Evolutionary conservation across 345 rosid species (phyloP), one percentile per base, ranked within the genome.

Genomic region (Toxicodendron radicans): DNA sequence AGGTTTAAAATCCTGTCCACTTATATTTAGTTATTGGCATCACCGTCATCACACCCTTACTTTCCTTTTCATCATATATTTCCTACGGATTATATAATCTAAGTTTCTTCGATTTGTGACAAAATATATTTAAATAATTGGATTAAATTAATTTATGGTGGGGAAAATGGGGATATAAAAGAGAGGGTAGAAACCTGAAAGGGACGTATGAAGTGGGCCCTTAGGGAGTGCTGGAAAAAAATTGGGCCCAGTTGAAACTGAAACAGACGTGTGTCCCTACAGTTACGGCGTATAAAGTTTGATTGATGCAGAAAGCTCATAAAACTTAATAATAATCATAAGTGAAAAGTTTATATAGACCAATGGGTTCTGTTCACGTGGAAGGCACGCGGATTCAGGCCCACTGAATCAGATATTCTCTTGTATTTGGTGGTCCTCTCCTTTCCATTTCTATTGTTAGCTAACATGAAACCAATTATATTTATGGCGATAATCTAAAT

Each of bases 341-440:
- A 35, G 38, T 35, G 38, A 23, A 14, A 46, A n/a, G n/a, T n/a
- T n/a, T n/a, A n/a, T n/a, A n/a, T n/a, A n/a, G n/a, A n/a, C 64
- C 27, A 2, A 17, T 17, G 66, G 81, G 38, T 10, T 73, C 56
- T 17, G 32, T 4, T 75, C 79, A 80, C 71, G 75, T 73, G 84
- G 43, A 58, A 32, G 21, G 76, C 70, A 58, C 45, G 68, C 6
- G 16, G 53, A 10, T 1, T 20, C 16, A n/a, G 58, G 68, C 46
- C 73, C 62, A 58, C 64, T 7, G 57, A 66, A 58, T 54, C 66
- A 20, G 82, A 78, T 72, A 72, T 68, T 59, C 68, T 57, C 75
- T 54, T 27, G 18, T 2, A 59, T 68, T 17, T 32, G 7, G 64
- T 56, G 53, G 73, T 70, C 73, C 73, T 18, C 17, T 33, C 17